Conservation (phyloP, 495 filamentous ascomycete species). For the Hypoxylon rickii region DNA sequence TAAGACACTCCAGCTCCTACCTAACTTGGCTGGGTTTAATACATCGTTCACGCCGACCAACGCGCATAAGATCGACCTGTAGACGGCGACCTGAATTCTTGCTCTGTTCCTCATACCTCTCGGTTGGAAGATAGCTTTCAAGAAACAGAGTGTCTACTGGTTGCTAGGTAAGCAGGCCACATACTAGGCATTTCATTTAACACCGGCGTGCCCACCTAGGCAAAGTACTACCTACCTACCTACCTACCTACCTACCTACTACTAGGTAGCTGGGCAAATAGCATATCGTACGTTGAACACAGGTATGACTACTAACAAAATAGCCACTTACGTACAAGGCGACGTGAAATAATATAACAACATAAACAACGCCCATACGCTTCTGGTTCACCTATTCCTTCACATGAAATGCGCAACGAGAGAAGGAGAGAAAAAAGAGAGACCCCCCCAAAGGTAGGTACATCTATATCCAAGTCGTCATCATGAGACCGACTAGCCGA, state of each 20-base stretch:
- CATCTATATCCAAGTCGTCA: conserved; percentile 17
- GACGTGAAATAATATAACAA: conserved; percentile 11
- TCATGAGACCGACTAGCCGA: background rate
- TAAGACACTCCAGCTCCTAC: background rate
- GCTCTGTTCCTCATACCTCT: too few species aligned
- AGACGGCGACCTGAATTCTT: too few species aligned
- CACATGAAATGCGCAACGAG: background rate
- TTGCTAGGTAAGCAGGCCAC: too few species aligned
- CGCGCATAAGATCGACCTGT: conserved; percentile 1
- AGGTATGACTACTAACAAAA: too few species aligned
- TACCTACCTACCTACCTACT: background rate
- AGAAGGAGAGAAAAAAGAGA: conserved; percentile 7
- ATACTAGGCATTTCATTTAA: too few species aligned
- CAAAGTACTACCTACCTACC: background rate
- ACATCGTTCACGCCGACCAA: background rate
- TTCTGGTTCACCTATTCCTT: background rate
- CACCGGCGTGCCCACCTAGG: too few species aligned
- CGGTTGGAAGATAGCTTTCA: too few species aligned
- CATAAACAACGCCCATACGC: conserved; percentile 17
- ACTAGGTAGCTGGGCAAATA: too few species aligned
- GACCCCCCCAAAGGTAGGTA: conserved; percentile 23
- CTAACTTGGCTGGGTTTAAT: background rate
- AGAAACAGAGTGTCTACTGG: too few species aligned
- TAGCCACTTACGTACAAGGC: conserved; percentile 1
- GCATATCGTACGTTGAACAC: too few species aligned